Base-by-base conservation (phyloP, 2,329 filamentous ascomycete species). In the Macrophomina phaseolina region DNA sequence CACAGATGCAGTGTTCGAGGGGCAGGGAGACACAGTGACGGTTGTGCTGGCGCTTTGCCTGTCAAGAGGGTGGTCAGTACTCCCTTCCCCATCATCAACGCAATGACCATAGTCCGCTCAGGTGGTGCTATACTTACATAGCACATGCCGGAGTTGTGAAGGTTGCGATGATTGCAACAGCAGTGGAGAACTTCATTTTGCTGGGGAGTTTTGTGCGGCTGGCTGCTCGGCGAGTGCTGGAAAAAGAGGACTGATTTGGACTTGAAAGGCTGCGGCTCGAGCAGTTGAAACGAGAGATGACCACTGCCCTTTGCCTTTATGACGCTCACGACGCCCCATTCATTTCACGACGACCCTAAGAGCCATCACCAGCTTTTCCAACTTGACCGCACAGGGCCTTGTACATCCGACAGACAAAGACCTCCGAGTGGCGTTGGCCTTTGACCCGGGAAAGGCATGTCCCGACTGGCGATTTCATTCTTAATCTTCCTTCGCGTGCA, bases 141-240 rank as follows among this genome's bases (percentile, higher is more conserved):
- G 65, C 65, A 30, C 46, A n/a, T 9, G 56, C 56, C 18, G 48
- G 65, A 12, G 49, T n/a, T 12, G 32, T 38, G 6, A 32, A 23
- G 2, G 56, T 56, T 14, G 42, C 36, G n/a, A 49, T 28, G 28
- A 49, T 30, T 28, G 52, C 40, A 14, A 48, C 14, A 6, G 48
- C 48, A 16, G 56, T 5, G 5, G 28, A 18, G 7, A 53, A 55
- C 56, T 56, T 67, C 65, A 67, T 67, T 5, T 6, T 55, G 48
- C 18, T 16, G 14, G 2, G 32, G n/a, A 23, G 23, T 23, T 30
- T 36, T 52, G 12, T 51, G n/a, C 16, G 8, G 32, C 23, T 40
- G n/a, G 32, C 16, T 6, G 30, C 30, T 52, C 40, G 5, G 52
- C 18, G 38, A 23, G 6, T 49, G 28, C 3, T 28, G 11, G 60